Evolutionary conservation across 441 rosid genomes (phyloP), one percentile per base, ranked within the genome.

Genomic region (Populus hybrid): DNA sequence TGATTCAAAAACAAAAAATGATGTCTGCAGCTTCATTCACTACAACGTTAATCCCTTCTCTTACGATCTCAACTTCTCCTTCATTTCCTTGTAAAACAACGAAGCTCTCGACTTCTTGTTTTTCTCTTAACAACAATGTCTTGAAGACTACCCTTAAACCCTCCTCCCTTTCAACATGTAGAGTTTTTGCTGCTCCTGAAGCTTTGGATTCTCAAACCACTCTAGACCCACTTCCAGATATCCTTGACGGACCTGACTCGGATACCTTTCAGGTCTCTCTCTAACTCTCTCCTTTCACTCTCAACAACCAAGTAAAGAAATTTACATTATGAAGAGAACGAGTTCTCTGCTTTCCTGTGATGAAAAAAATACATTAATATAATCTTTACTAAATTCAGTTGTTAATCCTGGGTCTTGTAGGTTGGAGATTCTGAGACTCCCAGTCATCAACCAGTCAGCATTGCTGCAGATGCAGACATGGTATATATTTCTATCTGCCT

Each of bases 151-250:
- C 81, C 76, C 82, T 87, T 26, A 85, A 83, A 77, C 84, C 87
- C 74, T 75, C 84, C 38, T 30, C 32, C 57, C 30, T 50, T 12
- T 77, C 88, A 20, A 35, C 86, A 28, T 74, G 78, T 38, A 88
- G 82, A 86, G 79, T 88, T 75, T 85, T 80, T 76, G 90, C 94
- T 6, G 89, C 91, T 78, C 88, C 94, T 2, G 94, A 91, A 79
- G 82, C 85, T 78, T 69, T 92, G 83, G 85, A 86, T 21, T 71
- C 84, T 66, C 81, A 82, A 72, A 78, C 69, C n/a, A 69, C 16
- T 20, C 30, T 72, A 8, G 72, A 65, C 66, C 28, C 75, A 46
- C 77, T 78, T 75, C 59, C 65, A 10, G 93, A 87, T 66, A 68
- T 73, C 74, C 67, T 83, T 50, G 90, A 83, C 65, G 89, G 72